Evolutionary conservation across 2,329 filamentous ascomycete species (phyloP).

Genomic region (Magnaporthiopsis poae): DNA sequence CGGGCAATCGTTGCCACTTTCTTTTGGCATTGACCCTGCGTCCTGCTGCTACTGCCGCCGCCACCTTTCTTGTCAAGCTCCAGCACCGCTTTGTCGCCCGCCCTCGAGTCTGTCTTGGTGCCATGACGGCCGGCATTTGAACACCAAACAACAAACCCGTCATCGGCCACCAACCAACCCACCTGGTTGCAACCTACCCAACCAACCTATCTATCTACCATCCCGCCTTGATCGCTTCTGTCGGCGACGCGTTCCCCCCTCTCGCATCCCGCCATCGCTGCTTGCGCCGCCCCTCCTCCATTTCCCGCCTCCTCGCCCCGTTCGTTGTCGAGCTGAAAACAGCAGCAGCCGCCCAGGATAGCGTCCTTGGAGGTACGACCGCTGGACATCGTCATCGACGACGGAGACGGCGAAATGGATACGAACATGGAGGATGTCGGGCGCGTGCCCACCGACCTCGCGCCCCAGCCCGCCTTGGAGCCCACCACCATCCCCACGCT

Average conservation of each 20-base stretch:
- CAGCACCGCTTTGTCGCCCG: background rate
- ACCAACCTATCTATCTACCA: too few relatives aligned
- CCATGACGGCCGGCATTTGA: background rate
- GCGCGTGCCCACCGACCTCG: slow-evolving; percentile 70
- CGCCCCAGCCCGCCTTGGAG: slow-evolving; percentile 58
- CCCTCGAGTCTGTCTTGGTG: background rate
- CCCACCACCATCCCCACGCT: slow-evolving; percentile 83
- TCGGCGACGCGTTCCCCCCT: background rate
- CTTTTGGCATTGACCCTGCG: background rate
- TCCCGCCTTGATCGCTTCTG: background rate
- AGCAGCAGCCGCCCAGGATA: background rate
- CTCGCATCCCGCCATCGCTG: background rate
- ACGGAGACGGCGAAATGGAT: slow-evolving; percentile 54
- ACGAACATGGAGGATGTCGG: slow-evolving; percentile 98
- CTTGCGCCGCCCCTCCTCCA: background rate
- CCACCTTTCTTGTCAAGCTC: background rate
- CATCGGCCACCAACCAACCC: background rate
- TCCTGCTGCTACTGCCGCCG: background rate
- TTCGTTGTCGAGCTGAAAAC: background rate
- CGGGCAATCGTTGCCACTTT: background rate
- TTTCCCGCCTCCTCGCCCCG: background rate
- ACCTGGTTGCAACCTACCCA: background rate
- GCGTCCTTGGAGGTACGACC: background rate
- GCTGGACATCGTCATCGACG: background rate
- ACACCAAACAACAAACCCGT: background rate